phyloP scores from a whole-genome alignment of 2,329 filamentous ascomycete species.

The Dactylellina leptospora region DNA sequence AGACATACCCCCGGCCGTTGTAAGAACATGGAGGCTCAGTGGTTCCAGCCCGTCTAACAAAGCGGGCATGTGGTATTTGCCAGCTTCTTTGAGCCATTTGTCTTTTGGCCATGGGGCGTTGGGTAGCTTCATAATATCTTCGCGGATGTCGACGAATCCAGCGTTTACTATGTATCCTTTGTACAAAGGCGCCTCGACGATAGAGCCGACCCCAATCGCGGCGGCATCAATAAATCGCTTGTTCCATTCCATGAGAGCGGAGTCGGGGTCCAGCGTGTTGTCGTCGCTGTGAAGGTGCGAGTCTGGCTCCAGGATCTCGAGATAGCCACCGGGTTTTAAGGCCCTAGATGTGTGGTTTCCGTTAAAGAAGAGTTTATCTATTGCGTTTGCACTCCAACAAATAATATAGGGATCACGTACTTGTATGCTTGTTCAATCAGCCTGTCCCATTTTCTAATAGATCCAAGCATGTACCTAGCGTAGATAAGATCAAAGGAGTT shows the following conservation, averaged over 20 bases:
- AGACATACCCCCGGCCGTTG: constrained; percentile 64
- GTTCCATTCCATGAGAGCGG: constrained; percentile 58
- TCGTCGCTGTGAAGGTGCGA: constrained; percentile 38
- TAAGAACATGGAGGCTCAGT: constrained; percentile 66
- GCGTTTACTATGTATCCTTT: constrained; percentile 56
- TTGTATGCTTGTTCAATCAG: constrained; percentile 63
- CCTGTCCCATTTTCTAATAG: constrained; percentile 67
- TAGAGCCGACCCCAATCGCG: constrained; percentile 57
- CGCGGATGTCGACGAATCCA: constrained; percentile 62
- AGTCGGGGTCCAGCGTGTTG: constrained; percentile 47
- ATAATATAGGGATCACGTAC: constrained; percentile 49
- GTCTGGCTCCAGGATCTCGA: constrained; percentile 54
- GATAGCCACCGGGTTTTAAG: constrained; percentile 41
- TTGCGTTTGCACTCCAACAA: not conserved
- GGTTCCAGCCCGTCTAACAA: constrained; percentile 65
- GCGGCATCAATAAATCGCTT: constrained; percentile 57
- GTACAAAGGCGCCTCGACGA: constrained; percentile 54
- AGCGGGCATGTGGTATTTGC: constrained; percentile 52
- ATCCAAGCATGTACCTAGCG: constrained; percentile 66
- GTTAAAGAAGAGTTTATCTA: not conserved
- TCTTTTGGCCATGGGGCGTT: constrained; percentile 65
- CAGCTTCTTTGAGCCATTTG: constrained; percentile 63
- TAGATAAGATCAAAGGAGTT: constrained; percentile 58
- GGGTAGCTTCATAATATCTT: constrained; percentile 63
- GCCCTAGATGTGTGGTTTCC: not conserved